A percentile compares a stretch with the other conserved stretches of the same genome.
These are phyloP conservation scores for Linum lewisii DNA, from an alignment of 345 rosid species.

Conservation along the genomic window DNA sequence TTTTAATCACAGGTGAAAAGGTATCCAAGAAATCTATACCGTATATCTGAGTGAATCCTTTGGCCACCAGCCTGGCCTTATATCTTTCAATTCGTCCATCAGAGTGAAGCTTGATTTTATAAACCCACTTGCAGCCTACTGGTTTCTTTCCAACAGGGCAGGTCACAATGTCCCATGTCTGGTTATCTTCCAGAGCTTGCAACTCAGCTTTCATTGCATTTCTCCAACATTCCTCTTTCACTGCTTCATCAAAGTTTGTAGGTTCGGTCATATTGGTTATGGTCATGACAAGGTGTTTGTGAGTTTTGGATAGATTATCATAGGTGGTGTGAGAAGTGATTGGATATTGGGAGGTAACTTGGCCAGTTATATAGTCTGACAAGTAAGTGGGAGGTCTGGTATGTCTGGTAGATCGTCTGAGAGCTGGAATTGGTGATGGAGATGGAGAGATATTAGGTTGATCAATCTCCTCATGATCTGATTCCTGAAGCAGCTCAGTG, in stretches of 20 bases:
- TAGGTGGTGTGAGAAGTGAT: background rate
- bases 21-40: background rate
- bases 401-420: too few relatives aligned
- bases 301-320: background rate
- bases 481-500: too few relatives aligned
- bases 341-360: background rate
- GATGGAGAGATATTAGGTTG: too few relatives aligned
- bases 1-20: background rate
- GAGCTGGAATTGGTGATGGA: too few relatives aligned
- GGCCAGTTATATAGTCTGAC: background rate
- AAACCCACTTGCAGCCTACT: background rate
- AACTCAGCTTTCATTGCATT: background rate
- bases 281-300: background rate
- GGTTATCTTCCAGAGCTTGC: background rate
- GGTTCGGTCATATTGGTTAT: background rate
- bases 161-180: background rate
- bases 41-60: background rate
- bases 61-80: background rate
- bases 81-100: background rate
- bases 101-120: background rate
- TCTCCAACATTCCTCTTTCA: background rate
- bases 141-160: background rate
- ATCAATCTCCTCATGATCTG: too few relatives aligned
- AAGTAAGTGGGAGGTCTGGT: too few relatives aligned
- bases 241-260: background rate